Percentiles rank a stretch among this genome's conserved stretches.
Conservation (phyloP, 306 rosid species). For the Ziziphus jujuba region DNA sequence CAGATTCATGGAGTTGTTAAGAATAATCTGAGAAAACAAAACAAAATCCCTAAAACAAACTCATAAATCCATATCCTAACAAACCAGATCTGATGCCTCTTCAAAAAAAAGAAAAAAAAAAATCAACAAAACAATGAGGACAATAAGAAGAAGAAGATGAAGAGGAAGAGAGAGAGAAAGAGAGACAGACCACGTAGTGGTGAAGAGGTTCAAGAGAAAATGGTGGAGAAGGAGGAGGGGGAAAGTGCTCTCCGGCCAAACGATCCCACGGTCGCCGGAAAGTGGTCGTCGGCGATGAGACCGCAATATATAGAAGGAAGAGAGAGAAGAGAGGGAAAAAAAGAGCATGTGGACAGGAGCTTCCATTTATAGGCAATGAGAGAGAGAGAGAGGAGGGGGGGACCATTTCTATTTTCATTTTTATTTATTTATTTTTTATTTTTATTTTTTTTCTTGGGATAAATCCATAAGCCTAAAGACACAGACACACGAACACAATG, state of each 20-base stretch:
- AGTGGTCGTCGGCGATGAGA: slow-evolving; percentile 15
- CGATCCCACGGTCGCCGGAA: slow-evolving; percentile 42
- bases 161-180: neutral
- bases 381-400: neutral
- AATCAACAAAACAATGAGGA: neutral
- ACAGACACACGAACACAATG: slow-evolving; percentile 21
- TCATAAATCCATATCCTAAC: neutral
- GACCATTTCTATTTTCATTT: neutral
- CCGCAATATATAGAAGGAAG: neutral
- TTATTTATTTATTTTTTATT: neutral
- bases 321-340: slow-evolving; percentile 35
- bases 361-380: slow-evolving; percentile 46
- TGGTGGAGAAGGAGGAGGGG: neutral
- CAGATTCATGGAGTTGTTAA: neutral
- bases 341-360: fast-evolving
- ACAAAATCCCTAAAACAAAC: slow-evolving; percentile 3
- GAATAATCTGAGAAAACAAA: neutral
- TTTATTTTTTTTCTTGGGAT: neutral
- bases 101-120: neutral
- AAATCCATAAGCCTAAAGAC: neutral
- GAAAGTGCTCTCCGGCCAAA: slow-evolving; percentile 29
- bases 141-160: neutral
- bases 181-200: neutral
- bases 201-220: neutral
- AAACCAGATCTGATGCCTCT: slow-evolving; percentile 52